Conservation (phyloP, 805 yeast species). For the Lipomyces yamadae region DNA sequence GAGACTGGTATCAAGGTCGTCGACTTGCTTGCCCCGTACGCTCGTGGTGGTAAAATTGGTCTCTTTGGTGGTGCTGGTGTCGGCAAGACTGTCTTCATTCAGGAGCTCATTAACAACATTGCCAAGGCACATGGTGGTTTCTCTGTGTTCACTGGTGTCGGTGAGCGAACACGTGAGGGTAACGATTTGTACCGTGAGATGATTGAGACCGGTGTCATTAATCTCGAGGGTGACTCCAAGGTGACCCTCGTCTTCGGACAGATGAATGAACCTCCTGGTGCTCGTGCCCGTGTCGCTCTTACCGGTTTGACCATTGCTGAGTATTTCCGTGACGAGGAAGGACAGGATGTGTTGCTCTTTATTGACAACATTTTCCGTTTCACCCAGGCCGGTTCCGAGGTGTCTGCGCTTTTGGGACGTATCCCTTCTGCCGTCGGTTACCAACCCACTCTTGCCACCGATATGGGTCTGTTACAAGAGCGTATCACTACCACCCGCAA, state of each 20-base stretch:
- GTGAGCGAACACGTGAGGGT: conserved; percentile 99
- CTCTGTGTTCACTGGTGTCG: conserved; percentile 99
- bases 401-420: conserved; percentile 99
- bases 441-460: conserved; percentile 99
- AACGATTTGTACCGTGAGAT: conserved; percentile 99
- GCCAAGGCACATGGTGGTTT: conserved; percentile 99
- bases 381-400: conserved; percentile 99
- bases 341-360: conserved; percentile 99
- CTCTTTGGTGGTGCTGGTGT: conserved; percentile 99
- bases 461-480: conserved; percentile 99
- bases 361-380: conserved; percentile 99
- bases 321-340: conserved; percentile 99
- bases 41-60: conserved; percentile 99
- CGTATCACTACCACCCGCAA: conserved; percentile 99
- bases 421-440: conserved; percentile 99
- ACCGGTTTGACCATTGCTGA: conserved; percentile 99
- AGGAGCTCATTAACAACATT: conserved; percentile 98
- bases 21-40: conserved; percentile 98
- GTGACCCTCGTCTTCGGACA: conserved; percentile 99
- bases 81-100: conserved; percentile 99
- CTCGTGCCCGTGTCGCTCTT: conserved; percentile 99
- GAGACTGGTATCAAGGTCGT: conserved; percentile 99
- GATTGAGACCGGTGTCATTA: conserved; percentile 99
- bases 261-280: conserved; percentile 99
- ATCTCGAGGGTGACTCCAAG: conserved; percentile 99